Evolutionary conservation across 345 rosid genomes (phyloP), one percentile per base, ranked within the genome.

Genomic region (Eucalyptus regnans): DNA sequence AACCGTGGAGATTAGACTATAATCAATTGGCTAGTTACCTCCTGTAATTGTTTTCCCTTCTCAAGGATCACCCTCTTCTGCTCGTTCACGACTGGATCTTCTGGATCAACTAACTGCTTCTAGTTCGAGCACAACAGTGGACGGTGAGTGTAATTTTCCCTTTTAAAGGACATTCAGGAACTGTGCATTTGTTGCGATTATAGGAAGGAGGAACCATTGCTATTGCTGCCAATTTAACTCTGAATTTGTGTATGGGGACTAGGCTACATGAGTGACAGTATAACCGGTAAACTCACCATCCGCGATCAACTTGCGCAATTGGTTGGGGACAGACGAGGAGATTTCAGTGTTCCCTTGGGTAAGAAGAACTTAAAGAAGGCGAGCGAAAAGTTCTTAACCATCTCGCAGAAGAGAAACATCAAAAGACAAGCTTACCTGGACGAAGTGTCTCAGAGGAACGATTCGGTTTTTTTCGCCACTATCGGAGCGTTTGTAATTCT

Each of bases 331-430:
- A 92, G 97, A 92, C 97, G 93, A 86, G 98, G 94, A 84, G 95
- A 97, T 54, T 97, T 97, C 91, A 92, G 87, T 88, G 91, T 96
- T 86, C 96, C 96, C 4, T 86, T 97, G 86, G 98, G 99, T 12
- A 97, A 96, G 88, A 97, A 96, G 87, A 91, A 93, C 89, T 50
- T 96, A 88, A 97, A 96, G 96, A 97, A 97, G 94, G 91, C 94
- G 89, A 95, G 95, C 91, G 93, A 96, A 12, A 96, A 92, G 89
- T 92, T 96, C 93, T 91, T 96, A 68, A 96, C 99, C 50, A 89
- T 89, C 90, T 96, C 99, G 51, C 99, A 97, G 95, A 97, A 95
- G 96, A 95, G 99, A 90, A 97, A 97, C 91, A 96, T 97, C 49
- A 96, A 85, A 92, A 95, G 99, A 87, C 99, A 97, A 91, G 90